Percentiles rank a stretch among this genome's conserved stretches.
phyloP scores from a whole-genome alignment of 2,329 filamentous ascomycete genomes.

The Tetracladium maxilliforme region DNA sequence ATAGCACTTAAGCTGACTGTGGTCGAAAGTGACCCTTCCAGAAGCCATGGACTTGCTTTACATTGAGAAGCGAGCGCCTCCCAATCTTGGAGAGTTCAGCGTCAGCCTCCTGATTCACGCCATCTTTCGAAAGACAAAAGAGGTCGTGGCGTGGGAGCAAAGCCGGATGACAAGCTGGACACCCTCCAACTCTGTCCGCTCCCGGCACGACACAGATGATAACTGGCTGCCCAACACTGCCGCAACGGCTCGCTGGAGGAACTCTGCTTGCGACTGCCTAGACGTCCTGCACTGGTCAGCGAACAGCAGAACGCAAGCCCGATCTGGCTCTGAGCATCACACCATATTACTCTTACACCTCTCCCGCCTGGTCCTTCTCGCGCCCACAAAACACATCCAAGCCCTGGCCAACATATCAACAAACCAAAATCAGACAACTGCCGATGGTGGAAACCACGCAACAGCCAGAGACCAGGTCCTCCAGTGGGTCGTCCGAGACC shows the following conservation, averaged over 20 bases:
- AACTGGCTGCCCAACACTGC: conserved; percentile 29
- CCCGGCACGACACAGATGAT: conserved; percentile 23
- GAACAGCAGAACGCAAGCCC: conserved; percentile 20
- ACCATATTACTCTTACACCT: conserved; percentile 25
- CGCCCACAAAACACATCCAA: conserved; percentile 14
- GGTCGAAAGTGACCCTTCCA: conserved; percentile 19
- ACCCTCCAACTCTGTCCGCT: too few species aligned
- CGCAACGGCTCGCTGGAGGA: conserved; percentile 29
- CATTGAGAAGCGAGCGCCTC: conserved; percentile 28
- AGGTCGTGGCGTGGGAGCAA: conserved; percentile 26
- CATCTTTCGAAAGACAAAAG: conserved; percentile 31
- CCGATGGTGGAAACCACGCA: conserved; percentile 1
- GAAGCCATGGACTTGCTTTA: conserved; percentile 28
- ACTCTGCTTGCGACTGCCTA: conserved; percentile 23
- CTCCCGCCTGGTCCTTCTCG: conserved; percentile 22
- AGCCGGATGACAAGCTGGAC: conserved; percentile 28
- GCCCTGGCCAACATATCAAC: conserved; percentile 13
- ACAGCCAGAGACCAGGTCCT: conserved; percentile 3
- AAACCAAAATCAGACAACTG: conserved; percentile 16
- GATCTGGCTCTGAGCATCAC: conserved; percentile 24
- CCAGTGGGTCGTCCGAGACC: conserved; percentile 11
- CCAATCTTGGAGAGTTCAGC: conserved; percentile 29
- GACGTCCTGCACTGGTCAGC: conserved; percentile 27
- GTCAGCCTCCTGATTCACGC: conserved; percentile 32
- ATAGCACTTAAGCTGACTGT: conserved; percentile 1